phyloP scores from a whole-genome alignment of 2,329 filamentous ascomycete species.

The Xenoacremonium recifei region DNA sequence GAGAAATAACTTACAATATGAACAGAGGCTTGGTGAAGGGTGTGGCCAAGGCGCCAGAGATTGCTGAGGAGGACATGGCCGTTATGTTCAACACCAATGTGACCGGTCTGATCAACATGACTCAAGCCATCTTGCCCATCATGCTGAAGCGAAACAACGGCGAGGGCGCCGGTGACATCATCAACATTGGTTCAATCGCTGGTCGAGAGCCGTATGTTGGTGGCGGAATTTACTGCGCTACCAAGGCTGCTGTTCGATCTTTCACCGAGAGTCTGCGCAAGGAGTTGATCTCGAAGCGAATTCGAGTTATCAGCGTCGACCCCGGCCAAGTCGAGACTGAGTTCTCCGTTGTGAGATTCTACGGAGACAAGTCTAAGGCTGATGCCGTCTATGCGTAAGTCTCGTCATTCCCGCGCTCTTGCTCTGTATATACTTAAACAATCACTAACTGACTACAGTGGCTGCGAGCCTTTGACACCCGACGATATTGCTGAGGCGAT shows the following conservation, averaged over 20 bases:
- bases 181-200: constrained; percentile 89
- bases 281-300: constrained; percentile 76
- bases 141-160: constrained; percentile 75
- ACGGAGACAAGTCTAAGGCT: constrained; percentile 83
- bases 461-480: constrained; percentile 78
- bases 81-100: constrained; percentile 93
- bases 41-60: constrained; percentile 79
- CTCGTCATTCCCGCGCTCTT: too few relatives aligned
- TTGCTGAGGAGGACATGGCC: constrained; percentile 78
- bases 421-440: fast-evolving
- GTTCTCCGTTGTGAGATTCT: constrained; percentile 84
- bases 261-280: constrained; percentile 81
- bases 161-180: constrained; percentile 78
- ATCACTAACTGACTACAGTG: constrained; percentile 40
- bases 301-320: constrained; percentile 83
- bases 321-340: constrained; percentile 95
- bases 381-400: constrained; percentile 82
- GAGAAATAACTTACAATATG: too few relatives aligned
- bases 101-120: constrained; percentile 93
- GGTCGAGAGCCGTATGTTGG: constrained; percentile 84
- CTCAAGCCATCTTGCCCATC: constrained; percentile 79
- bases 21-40: constrained; percentile 84
- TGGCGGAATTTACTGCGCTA: constrained; percentile 88
- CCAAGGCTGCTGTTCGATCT: constrained; percentile 80
- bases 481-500: constrained; percentile 89